Conservation (phyloP, 2,329 filamentous ascomycete species). For the Camillea tinctor region DNA sequence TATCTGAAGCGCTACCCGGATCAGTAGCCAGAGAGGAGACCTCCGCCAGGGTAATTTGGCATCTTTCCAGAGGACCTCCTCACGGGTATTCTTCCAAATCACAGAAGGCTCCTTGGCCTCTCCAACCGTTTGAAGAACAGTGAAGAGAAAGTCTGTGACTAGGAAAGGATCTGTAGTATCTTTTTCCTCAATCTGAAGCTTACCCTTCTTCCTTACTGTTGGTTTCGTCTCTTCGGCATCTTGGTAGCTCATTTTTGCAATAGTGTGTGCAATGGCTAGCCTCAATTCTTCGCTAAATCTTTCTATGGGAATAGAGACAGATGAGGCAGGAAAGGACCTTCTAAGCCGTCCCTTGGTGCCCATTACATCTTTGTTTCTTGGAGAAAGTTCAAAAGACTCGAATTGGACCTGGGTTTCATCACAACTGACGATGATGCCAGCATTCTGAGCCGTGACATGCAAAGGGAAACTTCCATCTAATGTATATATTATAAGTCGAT, state of each 20-base stretch:
- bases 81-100: constrained; percentile 49
- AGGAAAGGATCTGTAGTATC: constrained; percentile 48
- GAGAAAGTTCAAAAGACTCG: background rate
- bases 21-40: constrained; percentile 52
- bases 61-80: constrained; percentile 46
- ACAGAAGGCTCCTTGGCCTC: constrained; percentile 20
- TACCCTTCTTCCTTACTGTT: constrained; percentile 32
- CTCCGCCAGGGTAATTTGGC: constrained; percentile 33
- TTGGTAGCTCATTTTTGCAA: constrained; percentile 21
- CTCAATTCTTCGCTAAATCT: constrained; percentile 15
- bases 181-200: constrained; percentile 34
- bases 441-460: background rate
- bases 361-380: background rate
- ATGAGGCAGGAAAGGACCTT: constrained; percentile 23
- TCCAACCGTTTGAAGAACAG: constrained; percentile 42
- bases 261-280: constrained; percentile 13
- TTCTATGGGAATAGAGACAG: constrained; percentile 16
- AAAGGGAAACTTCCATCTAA: background rate
- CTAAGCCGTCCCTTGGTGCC: constrained; percentile 1
- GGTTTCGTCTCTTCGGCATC: constrained; percentile 5
- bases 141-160: constrained; percentile 48
- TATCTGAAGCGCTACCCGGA: constrained; percentile 51
- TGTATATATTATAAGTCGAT: background rate
- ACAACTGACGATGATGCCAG: background rate
- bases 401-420: background rate